Conservation (phyloP, 306 rosid genomes). For the Lotus japonicus region DNA sequence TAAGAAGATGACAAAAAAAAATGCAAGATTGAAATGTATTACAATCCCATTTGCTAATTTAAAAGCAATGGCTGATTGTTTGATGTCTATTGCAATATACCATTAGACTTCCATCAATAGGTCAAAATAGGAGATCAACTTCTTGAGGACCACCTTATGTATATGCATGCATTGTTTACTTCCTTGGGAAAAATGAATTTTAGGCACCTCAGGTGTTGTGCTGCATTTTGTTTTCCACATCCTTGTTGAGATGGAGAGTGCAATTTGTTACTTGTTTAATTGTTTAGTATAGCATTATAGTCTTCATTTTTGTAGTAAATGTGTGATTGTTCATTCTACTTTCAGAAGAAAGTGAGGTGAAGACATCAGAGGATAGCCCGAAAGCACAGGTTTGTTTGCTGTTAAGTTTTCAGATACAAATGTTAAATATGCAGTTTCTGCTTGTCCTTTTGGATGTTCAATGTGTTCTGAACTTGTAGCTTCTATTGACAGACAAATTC, state of each 20-base stretch:
- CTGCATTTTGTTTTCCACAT: not conserved
- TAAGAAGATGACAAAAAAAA: too few species aligned
- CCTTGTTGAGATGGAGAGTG: not conserved
- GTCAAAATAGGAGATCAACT: not conserved
- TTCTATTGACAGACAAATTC: slow-evolving; percentile 43
- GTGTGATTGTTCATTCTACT: slow-evolving; percentile 17
- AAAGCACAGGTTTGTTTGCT: slow-evolving; percentile 53
- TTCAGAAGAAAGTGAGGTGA: slow-evolving; percentile 53
- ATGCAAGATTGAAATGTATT: not conserved
- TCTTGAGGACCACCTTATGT: not conserved
- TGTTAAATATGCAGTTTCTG: slow-evolving; percentile 19
- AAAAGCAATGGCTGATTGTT: not conserved
- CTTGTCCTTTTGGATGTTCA: slow-evolving; percentile 11
- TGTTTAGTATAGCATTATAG: not conserved
- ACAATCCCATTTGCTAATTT: not conserved
- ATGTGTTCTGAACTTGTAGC: slow-evolving; percentile 23
- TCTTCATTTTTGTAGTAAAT: slow-evolving; percentile 11
- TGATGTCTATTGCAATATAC: not conserved
- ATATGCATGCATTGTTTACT: not conserved
- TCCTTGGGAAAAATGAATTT: not conserved
- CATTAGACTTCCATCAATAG: not conserved
- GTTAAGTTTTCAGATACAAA: slow-evolving; percentile 20
- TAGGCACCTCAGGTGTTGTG: not conserved
- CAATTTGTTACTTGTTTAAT: not conserved
- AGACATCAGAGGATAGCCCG: slow-evolving; percentile 32